These are phyloP conservation scores for Ophiosphaerella narmari DNA, from an alignment of 2,329 filamentous ascomycete genomes.

Conservation along the genomic window DNA sequence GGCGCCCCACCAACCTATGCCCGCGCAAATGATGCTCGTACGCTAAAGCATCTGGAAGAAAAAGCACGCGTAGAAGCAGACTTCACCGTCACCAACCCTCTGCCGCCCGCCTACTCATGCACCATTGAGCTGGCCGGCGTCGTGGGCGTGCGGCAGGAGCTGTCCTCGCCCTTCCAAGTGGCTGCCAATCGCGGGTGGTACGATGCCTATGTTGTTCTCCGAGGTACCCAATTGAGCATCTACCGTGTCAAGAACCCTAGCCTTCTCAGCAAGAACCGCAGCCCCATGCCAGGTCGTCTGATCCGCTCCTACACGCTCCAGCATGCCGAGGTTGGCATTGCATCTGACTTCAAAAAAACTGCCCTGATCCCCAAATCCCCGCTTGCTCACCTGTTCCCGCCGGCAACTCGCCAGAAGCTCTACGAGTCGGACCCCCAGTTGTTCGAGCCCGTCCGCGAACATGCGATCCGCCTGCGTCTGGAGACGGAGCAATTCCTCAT, in stretches of 20 bases:
- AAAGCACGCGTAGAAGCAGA: constrained; percentile 25
- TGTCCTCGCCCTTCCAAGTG: constrained; percentile 66
- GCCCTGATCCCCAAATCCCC: constrained; percentile 50
- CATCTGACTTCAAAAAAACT: constrained; percentile 70
- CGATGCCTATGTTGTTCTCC: constrained; percentile 65
- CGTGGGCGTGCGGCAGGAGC: constrained; percentile 65
- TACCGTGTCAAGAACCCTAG: constrained; percentile 64
- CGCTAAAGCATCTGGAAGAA: constrained; percentile 25
- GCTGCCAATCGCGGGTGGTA: constrained; percentile 68
- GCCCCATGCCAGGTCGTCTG: constrained; percentile 61
- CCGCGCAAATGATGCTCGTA: constrained; percentile 26
- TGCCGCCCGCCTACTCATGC: constrained; percentile 44
- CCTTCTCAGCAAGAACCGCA: constrained; percentile 52
- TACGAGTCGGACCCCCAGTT: constrained; percentile 54
- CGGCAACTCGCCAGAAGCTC: constrained; percentile 43
- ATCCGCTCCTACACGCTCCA: constrained; percentile 72
- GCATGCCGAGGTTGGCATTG: constrained; percentile 75
- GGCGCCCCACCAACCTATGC: constrained; percentile 40
- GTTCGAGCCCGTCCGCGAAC: constrained; percentile 54
- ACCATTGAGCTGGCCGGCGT: constrained; percentile 39
- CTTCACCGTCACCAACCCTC: constrained; percentile 16
- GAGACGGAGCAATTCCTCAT: constrained; percentile 77
- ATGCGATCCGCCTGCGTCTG: constrained; percentile 72
- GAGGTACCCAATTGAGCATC: constrained; percentile 70
- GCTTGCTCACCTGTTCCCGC: constrained; percentile 52